Evolutionary conservation across 2,329 filamentous ascomycete genomes (phyloP).

Genomic region (Fonsecaea nubica): DNA sequence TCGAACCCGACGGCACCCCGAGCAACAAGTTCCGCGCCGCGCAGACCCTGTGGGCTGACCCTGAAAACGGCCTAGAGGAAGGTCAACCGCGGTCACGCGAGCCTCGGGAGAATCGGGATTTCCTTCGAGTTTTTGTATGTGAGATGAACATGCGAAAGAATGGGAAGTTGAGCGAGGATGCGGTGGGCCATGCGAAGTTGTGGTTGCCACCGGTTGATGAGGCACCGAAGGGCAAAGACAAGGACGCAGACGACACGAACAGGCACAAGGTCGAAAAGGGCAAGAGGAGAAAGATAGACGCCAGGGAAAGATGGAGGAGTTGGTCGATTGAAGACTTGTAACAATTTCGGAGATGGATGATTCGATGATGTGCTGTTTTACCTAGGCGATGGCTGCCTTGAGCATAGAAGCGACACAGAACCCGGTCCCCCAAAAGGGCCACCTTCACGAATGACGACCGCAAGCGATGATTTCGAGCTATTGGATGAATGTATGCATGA

Average conservation of each 20-base stretch:
- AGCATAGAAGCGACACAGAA: neutral
- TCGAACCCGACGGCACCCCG: conserved; percentile 39
- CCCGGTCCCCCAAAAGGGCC: neutral
- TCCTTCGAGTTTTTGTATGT: conserved; percentile 67
- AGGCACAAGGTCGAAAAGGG: neutral
- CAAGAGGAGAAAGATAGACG: neutral
- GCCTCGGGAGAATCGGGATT: conserved; percentile 68
- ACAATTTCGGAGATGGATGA: conserved; percentile 9
- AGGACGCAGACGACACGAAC: conserved; percentile 9
- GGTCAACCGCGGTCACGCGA: conserved; percentile 62
- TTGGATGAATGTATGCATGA: neutral
- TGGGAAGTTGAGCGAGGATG: conserved; percentile 65
- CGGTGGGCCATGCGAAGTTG: conserved; percentile 62
- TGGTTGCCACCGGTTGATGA: conserved; percentile 65
- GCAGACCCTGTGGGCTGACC: conserved; percentile 24
- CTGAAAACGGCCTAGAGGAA: conserved; percentile 25
- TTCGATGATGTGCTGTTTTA: conserved; percentile 2
- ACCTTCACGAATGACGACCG: conserved; percentile 3
- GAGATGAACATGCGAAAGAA: conserved; percentile 72
- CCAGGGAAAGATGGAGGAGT: conserved; percentile 23
- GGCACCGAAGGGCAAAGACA: conserved; percentile 10
- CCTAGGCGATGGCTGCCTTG: neutral
- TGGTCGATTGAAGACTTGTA: conserved; percentile 31
- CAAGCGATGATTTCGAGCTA: conserved; percentile 2
- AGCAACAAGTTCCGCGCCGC: conserved; percentile 44